A percentile compares a stretch with the other conserved stretches of the same genome.
Conservation (phyloP, 176 grass and related monocot genomes). For the Lolium perenne region DNA sequence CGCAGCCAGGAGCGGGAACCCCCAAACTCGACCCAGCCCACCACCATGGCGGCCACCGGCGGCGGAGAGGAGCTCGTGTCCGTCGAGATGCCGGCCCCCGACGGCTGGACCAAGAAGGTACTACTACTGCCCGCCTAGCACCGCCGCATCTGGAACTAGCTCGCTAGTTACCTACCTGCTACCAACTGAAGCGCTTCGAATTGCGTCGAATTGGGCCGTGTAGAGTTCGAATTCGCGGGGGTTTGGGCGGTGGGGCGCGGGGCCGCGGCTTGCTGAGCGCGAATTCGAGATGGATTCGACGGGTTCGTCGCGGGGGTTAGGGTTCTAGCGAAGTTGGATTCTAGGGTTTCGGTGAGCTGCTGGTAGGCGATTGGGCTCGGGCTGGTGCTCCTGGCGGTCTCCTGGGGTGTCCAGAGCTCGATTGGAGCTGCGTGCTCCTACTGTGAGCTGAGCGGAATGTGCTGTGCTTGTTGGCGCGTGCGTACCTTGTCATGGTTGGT, state of each 20-base stretch:
- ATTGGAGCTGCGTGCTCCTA: background rate
- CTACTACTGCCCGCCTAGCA: background rate
- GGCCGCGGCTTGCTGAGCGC: background rate
- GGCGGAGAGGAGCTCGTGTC: conserved; percentile 45
- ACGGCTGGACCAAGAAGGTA: conserved; percentile 80
- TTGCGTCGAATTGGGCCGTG: background rate
- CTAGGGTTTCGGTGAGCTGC: conserved; percentile 31
- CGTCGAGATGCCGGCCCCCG: conserved; percentile 70
- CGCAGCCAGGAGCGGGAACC: conserved; percentile 9
- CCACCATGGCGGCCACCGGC: conserved; percentile 34
- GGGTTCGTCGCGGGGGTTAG: background rate
- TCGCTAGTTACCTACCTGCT: background rate
- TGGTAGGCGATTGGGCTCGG: background rate
- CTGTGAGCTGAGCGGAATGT: background rate
- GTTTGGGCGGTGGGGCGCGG: rapidly evolving
- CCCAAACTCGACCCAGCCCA: background rate
- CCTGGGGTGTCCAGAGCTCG: background rate
- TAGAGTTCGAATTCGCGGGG: background rate
- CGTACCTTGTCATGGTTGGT: background rate
- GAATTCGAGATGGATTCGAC: conserved; percentile 23
- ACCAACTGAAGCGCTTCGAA: background rate
- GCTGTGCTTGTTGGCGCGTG: background rate
- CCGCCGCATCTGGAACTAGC: background rate
- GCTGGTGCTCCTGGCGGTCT: background rate
- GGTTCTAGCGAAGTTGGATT: background rate